Conservation (phyloP, 441 rosid genomes). For the Euphorbia celastroides region DNA sequence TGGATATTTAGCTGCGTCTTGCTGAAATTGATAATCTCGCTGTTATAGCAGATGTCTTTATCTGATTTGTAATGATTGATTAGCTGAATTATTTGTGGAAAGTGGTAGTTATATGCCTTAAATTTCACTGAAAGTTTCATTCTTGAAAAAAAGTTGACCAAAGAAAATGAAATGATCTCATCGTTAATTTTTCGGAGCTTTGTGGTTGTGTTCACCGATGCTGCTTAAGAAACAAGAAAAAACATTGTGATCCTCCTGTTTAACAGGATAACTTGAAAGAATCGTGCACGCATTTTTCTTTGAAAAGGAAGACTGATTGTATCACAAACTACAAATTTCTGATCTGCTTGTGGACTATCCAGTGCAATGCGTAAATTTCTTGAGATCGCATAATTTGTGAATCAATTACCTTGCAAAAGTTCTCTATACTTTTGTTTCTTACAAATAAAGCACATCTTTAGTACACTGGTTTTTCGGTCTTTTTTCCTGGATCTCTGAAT, state of each 20-base stretch:
- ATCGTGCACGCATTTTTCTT: not conserved
- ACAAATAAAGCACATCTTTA: no score
- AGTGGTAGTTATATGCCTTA: not conserved
- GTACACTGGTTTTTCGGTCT: no score
- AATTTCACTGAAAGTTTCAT: not conserved
- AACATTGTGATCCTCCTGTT: not conserved
- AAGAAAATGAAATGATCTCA: not conserved
- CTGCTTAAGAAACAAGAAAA: not conserved
- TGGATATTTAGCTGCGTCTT: not conserved
- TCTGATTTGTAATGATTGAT: not conserved
- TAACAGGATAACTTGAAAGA: not conserved
- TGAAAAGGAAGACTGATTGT: not conserved
- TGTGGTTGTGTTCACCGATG: not conserved
- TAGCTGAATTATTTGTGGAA: not conserved
- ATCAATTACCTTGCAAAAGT: not conserved
- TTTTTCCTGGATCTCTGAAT: not conserved
- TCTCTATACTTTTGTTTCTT: not conserved
- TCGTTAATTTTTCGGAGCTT: not conserved
- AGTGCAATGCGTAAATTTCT: not conserved
- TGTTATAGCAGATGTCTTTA: not conserved
- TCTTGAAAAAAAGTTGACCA: not conserved
- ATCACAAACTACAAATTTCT: not conserved
- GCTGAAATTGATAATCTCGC: not conserved
- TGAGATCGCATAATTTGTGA: not conserved
- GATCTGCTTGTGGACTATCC: not conserved